Percentiles rank a stretch among this genome's conserved stretches.
phyloP scores from a whole-genome alignment of 495 filamentous ascomycete genomes.

The Aspergillus diversus region DNA sequence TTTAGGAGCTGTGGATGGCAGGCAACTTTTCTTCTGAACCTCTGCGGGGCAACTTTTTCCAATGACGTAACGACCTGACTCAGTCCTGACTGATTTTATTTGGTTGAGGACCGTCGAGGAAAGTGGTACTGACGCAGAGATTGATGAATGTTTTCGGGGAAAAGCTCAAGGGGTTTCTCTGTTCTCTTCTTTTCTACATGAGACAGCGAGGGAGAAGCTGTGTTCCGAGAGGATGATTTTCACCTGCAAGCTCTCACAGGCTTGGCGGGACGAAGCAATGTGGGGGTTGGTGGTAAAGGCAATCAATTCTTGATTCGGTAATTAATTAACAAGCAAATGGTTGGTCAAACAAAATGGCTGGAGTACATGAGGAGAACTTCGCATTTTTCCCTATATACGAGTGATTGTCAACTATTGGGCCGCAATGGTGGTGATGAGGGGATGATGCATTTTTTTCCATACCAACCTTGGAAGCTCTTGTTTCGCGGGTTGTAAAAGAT shows the following conservation, averaged over 20 bases:
- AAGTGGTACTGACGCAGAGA: too few species aligned
- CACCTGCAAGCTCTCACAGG: neutral
- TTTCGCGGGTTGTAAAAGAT: too few species aligned
- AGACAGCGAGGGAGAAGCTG: neutral
- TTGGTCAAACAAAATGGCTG: neutral
- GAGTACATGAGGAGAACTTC: neutral
- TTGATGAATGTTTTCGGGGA: too few species aligned
- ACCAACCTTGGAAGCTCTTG: too few species aligned
- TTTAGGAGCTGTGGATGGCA: neutral
- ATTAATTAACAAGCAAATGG: neutral
- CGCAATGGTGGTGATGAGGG: too few species aligned
- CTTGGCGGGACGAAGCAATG: slow-evolving; percentile 1
- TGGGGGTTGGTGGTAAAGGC: slow-evolving; percentile 1
- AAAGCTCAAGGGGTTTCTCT: neutral
- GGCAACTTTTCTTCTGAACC: slow-evolving; percentile 4
- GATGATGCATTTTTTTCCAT: too few species aligned
- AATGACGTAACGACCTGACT: slow-evolving; percentile 5
- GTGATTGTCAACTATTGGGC: too few species aligned
- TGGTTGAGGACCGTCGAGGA: neutral
- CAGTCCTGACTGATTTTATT: neutral
- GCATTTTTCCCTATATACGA: too few species aligned
- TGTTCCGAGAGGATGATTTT: neutral
- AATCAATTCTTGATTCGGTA: neutral
- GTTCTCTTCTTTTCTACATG: slow-evolving; percentile 1
- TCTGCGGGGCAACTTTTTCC: slow-evolving; percentile 15